phyloP scores from a whole-genome alignment of 2,329 filamentous ascomycete species.

The Alternaria postmessia region DNA sequence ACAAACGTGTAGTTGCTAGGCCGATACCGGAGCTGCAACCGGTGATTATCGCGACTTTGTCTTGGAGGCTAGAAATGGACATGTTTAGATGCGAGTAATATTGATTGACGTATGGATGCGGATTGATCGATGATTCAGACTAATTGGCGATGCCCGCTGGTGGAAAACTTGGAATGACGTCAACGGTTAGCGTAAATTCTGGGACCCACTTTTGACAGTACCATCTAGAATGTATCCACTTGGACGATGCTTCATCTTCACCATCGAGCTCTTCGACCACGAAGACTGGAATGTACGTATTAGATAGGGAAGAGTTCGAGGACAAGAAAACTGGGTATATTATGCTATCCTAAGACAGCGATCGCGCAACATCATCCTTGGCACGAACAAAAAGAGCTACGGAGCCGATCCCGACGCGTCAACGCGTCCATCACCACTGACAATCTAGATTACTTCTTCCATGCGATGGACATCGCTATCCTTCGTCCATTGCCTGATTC shows the following conservation, averaged over 20 bases:
- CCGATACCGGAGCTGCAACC: slow-evolving; percentile 44
- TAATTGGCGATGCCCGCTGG: not conserved
- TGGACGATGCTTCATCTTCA: not conserved
- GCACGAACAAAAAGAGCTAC: too few species aligned
- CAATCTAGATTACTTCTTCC: slow-evolving; percentile 20
- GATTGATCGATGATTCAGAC: not conserved
- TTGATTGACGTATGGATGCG: not conserved
- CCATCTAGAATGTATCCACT: not conserved
- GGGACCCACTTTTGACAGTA: not conserved
- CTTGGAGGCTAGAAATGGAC: slow-evolving; percentile 32
- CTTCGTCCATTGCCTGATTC: slow-evolving; percentile 50
- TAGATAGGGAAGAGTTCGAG: not conserved
- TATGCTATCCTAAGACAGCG: not conserved
- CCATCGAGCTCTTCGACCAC: not conserved
- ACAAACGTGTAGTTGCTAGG: slow-evolving; percentile 36
- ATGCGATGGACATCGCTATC: slow-evolving; percentile 29
- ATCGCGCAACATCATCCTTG: not conserved
- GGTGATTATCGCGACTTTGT: slow-evolving; percentile 40
- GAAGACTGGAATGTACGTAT: not conserved
- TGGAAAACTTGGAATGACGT: slow-evolving; percentile 22
- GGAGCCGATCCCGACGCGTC: not conserved
- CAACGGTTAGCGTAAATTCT: slow-evolving; percentile 14
- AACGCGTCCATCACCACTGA: not conserved
- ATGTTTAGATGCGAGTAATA: slow-evolving; percentile 8
- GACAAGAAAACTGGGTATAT: not conserved